Evolutionary conservation across 2,329 filamentous ascomycete genomes (phyloP).

Genomic region (Microdochium bolleyi): DNA sequence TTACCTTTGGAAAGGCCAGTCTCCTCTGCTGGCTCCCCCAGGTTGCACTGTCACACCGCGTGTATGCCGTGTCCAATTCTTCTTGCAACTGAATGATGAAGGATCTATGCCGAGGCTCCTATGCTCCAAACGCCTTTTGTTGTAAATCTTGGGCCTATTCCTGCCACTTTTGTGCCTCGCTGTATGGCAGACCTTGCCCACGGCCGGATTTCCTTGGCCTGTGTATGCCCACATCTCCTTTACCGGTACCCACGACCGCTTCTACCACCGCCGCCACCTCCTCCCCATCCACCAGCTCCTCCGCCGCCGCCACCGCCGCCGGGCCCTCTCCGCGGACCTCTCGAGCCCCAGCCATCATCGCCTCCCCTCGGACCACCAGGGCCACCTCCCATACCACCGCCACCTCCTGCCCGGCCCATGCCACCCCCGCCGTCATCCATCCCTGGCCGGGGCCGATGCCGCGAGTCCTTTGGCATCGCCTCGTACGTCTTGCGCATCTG

Average conservation of each 20-base stretch:
- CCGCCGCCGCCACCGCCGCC: slow-evolving; percentile 35
- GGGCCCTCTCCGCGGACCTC: no score
- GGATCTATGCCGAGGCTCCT: background rate
- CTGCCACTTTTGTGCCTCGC: no score
- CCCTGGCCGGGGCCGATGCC: slow-evolving; percentile 57
- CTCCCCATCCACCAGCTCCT: no score
- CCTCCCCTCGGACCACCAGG: slow-evolving; percentile 44
- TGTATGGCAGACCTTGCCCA: no score
- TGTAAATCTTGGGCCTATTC: slow-evolving; percentile 16
- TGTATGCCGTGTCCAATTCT: no score
- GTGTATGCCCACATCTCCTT: no score
- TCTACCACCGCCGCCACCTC: slow-evolving; percentile 25
- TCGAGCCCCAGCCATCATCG: slow-evolving; percentile 40
- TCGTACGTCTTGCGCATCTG: slow-evolving; percentile 96
- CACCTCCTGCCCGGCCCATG: slow-evolving; percentile 31
- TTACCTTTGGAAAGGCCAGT: background rate
- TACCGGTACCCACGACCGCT: slow-evolving; percentile 32
- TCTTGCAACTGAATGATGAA: no score
- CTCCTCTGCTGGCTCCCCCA: no score
- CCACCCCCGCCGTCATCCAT: slow-evolving; percentile 33
- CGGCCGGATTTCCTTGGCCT: no score
- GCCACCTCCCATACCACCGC: slow-evolving; percentile 31
- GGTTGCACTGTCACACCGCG: no score
- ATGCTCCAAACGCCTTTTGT: slow-evolving; percentile 5
- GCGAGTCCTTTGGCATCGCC: slow-evolving; percentile 77